Evolutionary conservation across 2,329 filamentous ascomycete species (phyloP).

Genomic region (Sporothrix variecibatus): DNA sequence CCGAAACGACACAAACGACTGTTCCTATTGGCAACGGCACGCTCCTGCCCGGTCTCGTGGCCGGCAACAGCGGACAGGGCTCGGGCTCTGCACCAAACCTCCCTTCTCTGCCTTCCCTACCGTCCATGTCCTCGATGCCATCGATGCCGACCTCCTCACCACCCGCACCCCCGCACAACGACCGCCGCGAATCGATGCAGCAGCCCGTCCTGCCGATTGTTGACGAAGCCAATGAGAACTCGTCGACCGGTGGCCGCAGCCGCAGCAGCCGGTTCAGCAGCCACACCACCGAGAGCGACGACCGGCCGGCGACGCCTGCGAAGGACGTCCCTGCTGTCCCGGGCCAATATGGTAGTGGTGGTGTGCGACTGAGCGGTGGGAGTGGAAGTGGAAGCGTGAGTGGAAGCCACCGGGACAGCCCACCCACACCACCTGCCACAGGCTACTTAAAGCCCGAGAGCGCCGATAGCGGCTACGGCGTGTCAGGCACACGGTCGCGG

Average conservation of each 20-base stretch:
- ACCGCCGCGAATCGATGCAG: slow-evolving; percentile 59
- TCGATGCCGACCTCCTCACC: not conserved
- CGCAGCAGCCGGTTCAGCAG: slow-evolving; percentile 47
- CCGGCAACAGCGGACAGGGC: not conserved
- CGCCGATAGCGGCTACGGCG: slow-evolving; percentile 51
- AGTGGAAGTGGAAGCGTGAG: not conserved
- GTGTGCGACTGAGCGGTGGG: not conserved
- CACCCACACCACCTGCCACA: slow-evolving; percentile 53
- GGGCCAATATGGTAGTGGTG: slow-evolving; percentile 13
- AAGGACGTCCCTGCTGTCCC: slow-evolving; percentile 39
- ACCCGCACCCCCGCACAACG: slow-evolving; percentile 33
- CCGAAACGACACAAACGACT: slow-evolving; percentile 15
- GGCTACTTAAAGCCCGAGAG: slow-evolving; percentile 47
- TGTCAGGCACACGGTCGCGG: slow-evolving; percentile 35
- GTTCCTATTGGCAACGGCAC: slow-evolving; percentile 11
- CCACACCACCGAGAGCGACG: slow-evolving; percentile 34
- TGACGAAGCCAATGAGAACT: slow-evolving; percentile 81
- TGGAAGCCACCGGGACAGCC: slow-evolving; percentile 30
- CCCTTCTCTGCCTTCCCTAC: not conserved
- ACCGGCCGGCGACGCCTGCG: slow-evolving; percentile 46
- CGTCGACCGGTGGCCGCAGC: slow-evolving; percentile 63
- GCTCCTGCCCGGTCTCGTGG: not conserved
- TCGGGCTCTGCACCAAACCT: not conserved
- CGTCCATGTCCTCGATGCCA: not conserved
- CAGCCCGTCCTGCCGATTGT: slow-evolving; percentile 71